Evolutionary conservation across 2,329 filamentous ascomycete species (phyloP).

Genomic region (Colletotrichum caudatum): DNA sequence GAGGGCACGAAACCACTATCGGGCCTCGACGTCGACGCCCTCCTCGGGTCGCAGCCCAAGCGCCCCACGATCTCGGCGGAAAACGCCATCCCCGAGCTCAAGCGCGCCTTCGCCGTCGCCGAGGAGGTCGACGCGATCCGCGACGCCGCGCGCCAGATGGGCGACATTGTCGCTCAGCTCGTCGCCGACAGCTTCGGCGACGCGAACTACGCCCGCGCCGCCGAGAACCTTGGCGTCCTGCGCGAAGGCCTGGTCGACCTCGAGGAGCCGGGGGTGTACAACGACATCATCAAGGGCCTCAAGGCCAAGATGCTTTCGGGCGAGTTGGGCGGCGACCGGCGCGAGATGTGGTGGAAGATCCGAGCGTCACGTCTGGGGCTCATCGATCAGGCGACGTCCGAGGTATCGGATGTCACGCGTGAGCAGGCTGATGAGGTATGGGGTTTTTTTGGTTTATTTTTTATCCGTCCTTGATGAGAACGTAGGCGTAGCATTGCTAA

Average conservation of each 20-base stretch:
- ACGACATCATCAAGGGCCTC: slow-evolving; percentile 76
- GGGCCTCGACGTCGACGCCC: slow-evolving; percentile 85
- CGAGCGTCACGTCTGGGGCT: slow-evolving; percentile 76
- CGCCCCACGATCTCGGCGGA: slow-evolving; percentile 61
- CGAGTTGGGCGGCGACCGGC: slow-evolving; percentile 79
- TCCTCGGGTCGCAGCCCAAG: slow-evolving; percentile 72
- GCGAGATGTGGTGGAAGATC: slow-evolving; percentile 85
- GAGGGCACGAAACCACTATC: slow-evolving; percentile 86
- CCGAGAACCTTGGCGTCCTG: slow-evolving; percentile 83
- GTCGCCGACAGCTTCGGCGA: slow-evolving; percentile 82
- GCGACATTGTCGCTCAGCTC: slow-evolving; percentile 73
- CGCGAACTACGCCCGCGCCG: slow-evolving; percentile 76
- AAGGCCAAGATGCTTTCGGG: slow-evolving; percentile 79
- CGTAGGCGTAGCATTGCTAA: slow-evolving; percentile 6
- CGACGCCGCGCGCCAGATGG: slow-evolving; percentile 81
- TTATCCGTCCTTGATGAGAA: neutral
- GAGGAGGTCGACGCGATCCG: slow-evolving; percentile 71
- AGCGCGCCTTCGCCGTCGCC: slow-evolving; percentile 75
- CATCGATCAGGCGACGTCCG: slow-evolving; percentile 73
- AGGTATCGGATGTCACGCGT: slow-evolving; percentile 73
- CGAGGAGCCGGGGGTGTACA: slow-evolving; percentile 83
- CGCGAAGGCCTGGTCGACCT: slow-evolving; percentile 80
- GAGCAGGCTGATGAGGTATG: slow-evolving; percentile 76
- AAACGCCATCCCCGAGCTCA: slow-evolving; percentile 93
- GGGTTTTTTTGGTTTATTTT: slow-evolving; percentile 6